Conservation (phyloP, 495 filamentous ascomycete species). For the Lasiosphaeria ovina region DNA sequence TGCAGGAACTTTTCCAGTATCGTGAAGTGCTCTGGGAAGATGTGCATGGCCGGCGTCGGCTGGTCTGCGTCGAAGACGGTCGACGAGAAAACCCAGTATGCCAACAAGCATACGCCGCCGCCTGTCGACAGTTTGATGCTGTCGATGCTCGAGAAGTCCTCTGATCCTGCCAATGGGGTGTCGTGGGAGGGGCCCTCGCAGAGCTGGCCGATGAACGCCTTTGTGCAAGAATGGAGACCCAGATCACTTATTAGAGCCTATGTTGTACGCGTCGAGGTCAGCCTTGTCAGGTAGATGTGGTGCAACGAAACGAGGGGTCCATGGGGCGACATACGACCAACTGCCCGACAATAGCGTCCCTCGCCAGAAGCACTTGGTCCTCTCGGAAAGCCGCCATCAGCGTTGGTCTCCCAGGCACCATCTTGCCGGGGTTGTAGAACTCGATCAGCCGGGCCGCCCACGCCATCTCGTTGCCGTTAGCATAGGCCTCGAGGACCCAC, state of each 20-base stretch:
- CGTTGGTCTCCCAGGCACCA: conserved; percentile 57
- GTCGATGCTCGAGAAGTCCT: conserved; percentile 47
- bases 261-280: conserved; percentile 6
- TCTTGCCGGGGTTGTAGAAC: conserved; percentile 60
- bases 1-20: conserved; percentile 62
- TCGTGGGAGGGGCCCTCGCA: conserved; percentile 29
- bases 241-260: conserved; percentile 74
- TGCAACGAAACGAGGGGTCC: neutral
- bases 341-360: conserved; percentile 73
- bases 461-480: conserved; percentile 61
- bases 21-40: conserved; percentile 64
- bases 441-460: conserved; percentile 79
- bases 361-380: conserved; percentile 59
- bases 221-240: conserved; percentile 40
- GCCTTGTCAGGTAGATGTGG: conserved; percentile 3
- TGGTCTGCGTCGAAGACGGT: conserved; percentile 51
- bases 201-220: conserved; percentile 31
- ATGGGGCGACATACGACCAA: conserved; percentile 58
- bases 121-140: conserved; percentile 74
- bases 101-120: conserved; percentile 62
- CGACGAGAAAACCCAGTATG: conserved; percentile 55
- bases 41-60: conserved; percentile 43
- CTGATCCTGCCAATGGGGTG: conserved; percentile 38
- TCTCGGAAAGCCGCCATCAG: conserved; percentile 59
- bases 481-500: conserved; percentile 79